Base-by-base conservation (phyloP, 805 yeast species). In the Crinitomyces ghanaensis region DNA sequence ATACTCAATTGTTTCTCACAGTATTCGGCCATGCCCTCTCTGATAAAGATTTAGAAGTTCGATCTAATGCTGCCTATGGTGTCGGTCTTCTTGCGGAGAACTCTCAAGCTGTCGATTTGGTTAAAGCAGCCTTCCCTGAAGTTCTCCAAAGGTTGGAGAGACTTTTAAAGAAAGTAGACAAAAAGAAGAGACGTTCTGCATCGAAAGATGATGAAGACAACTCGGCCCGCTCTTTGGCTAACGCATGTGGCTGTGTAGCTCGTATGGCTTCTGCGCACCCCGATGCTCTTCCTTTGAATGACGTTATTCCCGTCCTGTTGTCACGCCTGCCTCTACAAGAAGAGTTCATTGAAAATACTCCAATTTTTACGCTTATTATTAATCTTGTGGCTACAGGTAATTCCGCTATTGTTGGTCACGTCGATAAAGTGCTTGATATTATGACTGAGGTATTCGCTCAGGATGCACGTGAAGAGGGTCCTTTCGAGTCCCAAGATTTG, bases 221-320 rank as follows among this genome's bases (percentile, higher is more conserved):
- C 39, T 71, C 82, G 47, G 77, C 77, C 60, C 71, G 94, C 63
- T 74, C 93, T 4, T 74, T 72, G 46, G 95, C 97, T 39, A 91
- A 91, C 57, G 95, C 95, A 4, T 79, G 91, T 57, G 98, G 98
- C 28, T 91, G 97, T 70, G 94, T 86, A 37, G 86, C 95, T 12
- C 75, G 98, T 60, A 68, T 91, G 81, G 71, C 81, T 9, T 63
- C 82, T 56, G 77, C 78, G 53, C 70, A 80, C 55, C 74, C 72
- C 48, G 42, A 46, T 12, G 69, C 78, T 23, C 74, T 86, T 45
- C 96, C 96, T 39, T 59, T 84, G 44, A 74, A 69, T 39, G 85
- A 74, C 36, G 72, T 88, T 27, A 63, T 80, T 15, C 93, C 94
- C 31, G 70, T 67, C 16, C 65, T 91, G 50, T 62, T 86, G 41